Percentiles rank a stretch among this genome's conserved stretches.
Evolutionary conservation across 169 alveolate genomes (phyloP).

Genomic region (Eimeria nieschulzi): DNA sequence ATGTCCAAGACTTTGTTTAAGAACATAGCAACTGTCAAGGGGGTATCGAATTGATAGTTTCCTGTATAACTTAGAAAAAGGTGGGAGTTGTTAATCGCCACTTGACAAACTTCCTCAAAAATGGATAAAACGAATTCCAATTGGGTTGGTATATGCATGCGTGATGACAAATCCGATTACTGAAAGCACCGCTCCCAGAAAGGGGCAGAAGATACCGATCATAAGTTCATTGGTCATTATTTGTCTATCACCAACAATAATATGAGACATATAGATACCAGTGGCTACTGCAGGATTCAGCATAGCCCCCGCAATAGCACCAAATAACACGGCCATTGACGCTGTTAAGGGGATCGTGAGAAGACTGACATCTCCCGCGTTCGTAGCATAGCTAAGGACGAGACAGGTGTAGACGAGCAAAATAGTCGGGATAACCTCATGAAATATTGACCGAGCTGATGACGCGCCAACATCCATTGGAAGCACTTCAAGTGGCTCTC

Average conservation of each 20-base stretch:
- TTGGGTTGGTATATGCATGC: constrained; percentile 68
- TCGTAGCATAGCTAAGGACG: constrained; percentile 60
- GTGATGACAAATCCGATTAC: constrained; percentile 69
- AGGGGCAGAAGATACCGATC: constrained; percentile 69
- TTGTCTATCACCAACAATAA: constrained; percentile 32
- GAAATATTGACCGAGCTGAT: constrained; percentile 69
- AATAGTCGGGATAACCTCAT: constrained; percentile 74
- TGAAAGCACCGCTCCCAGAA: constrained; percentile 71
- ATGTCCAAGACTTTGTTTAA: too few relatives aligned
- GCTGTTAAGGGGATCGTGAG: constrained; percentile 69
- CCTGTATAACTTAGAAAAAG: too few relatives aligned
- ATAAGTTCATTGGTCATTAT: constrained; percentile 42
- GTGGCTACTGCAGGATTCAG: constrained; percentile 75
- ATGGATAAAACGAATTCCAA: constrained; percentile 69
- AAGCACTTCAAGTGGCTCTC: constrained; percentile 72
- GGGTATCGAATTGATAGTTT: too few relatives aligned
- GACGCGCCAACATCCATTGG: constrained; percentile 73
- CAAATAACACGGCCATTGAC: constrained; percentile 58
- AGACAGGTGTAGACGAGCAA: constrained; percentile 69
- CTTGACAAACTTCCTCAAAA: not conserved
- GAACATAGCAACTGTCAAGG: too few relatives aligned
- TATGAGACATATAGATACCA: constrained; percentile 69
- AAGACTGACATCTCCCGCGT: constrained; percentile 65
- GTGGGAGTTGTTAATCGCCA: not conserved
- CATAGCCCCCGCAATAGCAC: constrained; percentile 73